These are phyloP conservation scores for Aspergillus cejpii DNA, from an alignment of 2,329 filamentous ascomycete genomes.

Conservation along the genomic window DNA sequence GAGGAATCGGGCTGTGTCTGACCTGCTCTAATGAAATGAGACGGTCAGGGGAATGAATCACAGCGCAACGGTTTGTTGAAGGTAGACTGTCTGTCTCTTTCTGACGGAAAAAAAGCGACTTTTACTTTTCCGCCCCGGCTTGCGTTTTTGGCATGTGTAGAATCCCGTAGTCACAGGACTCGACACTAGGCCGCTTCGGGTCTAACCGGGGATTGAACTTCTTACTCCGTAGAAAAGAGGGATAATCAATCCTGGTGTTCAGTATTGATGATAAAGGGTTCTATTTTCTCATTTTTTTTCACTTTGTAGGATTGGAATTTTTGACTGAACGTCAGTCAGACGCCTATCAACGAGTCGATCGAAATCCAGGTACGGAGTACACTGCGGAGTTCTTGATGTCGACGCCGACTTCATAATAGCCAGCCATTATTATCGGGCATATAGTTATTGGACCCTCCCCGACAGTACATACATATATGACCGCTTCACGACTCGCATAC, in stretches of 20 bases:
- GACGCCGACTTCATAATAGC: too few species aligned
- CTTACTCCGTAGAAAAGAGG: too few species aligned
- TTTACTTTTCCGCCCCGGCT: conserved; percentile 18
- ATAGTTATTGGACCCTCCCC: background rate
- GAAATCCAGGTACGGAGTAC: too few species aligned
- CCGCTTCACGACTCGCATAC: background rate
- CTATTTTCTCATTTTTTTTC: too few species aligned
- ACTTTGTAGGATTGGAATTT: too few species aligned
- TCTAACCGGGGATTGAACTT: conserved; percentile 7
- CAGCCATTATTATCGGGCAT: background rate
- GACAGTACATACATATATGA: background rate
- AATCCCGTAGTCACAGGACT: conserved; percentile 15
- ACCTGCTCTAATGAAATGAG: conserved; percentile 17
- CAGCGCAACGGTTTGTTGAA: conserved; percentile 15
- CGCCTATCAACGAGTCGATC: too few species aligned
- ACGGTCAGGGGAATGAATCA: conserved; percentile 5
- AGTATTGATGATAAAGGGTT: too few species aligned
- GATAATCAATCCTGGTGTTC: too few species aligned
- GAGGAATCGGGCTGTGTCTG: conserved; percentile 16
- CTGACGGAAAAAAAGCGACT: conserved; percentile 32
- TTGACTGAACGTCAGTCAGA: too few species aligned
- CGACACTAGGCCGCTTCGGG: conserved; percentile 12
- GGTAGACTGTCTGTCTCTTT: conserved; percentile 21
- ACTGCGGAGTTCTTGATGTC: too few species aligned
- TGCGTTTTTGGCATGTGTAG: conserved; percentile 27